Percentiles rank a stretch among this genome's conserved stretches.
phyloP scores from a whole-genome alignment of 441 rosid species.

The Syzygium syzygioides region DNA sequence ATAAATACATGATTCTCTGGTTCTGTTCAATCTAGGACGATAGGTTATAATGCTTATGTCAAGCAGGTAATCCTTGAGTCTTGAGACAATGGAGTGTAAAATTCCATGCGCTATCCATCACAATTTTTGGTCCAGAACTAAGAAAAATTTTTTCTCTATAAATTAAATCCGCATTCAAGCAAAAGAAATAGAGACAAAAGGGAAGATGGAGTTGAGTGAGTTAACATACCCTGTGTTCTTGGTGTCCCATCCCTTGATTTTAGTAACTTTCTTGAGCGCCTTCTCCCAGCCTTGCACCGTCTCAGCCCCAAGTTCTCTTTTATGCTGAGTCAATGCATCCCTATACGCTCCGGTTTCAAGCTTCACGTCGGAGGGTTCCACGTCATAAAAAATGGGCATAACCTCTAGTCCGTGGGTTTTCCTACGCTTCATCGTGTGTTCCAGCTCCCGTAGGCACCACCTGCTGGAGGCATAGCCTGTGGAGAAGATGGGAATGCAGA shows the following conservation, averaged over 20 bases:
- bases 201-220: not conserved
- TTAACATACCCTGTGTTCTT: not conserved
- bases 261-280: accelerated
- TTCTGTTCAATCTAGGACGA: not conserved
- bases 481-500: not conserved
- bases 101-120: not conserved
- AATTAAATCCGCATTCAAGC: not conserved
- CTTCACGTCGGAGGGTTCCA: not conserved
- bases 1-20: not conserved
- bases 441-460: accelerated
- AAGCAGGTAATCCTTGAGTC: not conserved
- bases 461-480: accelerated
- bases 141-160: not conserved
- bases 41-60: too few species aligned
- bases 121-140: not conserved
- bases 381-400: not conserved
- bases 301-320: accelerated
- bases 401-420: not conserved
- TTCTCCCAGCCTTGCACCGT: accelerated
- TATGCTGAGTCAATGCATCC: accelerated
- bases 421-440: accelerated
- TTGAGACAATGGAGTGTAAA: not conserved
- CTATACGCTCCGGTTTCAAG: not conserved
- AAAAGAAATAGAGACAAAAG: accelerated
- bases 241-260: not conserved